Base-by-base conservation (phyloP, 116 monocot genomes). In the Iris pallida region DNA sequence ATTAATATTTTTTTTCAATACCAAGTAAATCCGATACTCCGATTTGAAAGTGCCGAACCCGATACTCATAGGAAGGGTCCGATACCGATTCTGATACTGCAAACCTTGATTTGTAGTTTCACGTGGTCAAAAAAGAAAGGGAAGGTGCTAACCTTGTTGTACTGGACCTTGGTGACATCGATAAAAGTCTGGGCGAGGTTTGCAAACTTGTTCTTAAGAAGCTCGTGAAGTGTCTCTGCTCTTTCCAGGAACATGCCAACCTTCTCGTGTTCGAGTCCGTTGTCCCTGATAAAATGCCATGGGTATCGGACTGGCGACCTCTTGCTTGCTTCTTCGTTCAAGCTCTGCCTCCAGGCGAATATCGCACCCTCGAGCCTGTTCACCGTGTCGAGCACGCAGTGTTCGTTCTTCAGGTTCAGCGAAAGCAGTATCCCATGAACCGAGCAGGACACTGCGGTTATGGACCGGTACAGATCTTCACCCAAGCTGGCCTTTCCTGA, bases 61-160 rank as follows among this genome's bases (percentile, higher is more conserved):
- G n/a, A n/a, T n/a, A n/a, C n/a, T n/a, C n/a, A n/a, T n/a, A n/a
- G n/a, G n/a, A n/a, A n/a, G n/a, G n/a, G n/a, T n/a, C n/a, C n/a
- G n/a, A n/a, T n/a, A n/a, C n/a, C n/a, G n/a, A n/a, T n/a, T n/a
- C n/a, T n/a, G n/a, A n/a, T n/a, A n/a, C n/a, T n/a, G n/a, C n/a
- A n/a, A n/a, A n/a, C n/a, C n/a, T n/a, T n/a, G n/a, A n/a, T n/a
- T n/a, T n/a, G n/a, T n/a, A n/a, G n/a, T n/a, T n/a, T n/a, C n/a
- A n/a, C n/a, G n/a, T n/a, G n/a, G n/a, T n/a, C n/a, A n/a, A n/a
- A n/a, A n/a, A n/a, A n/a, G n/a, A n/a, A n/a, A n/a, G n/a, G n/a
- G n/a, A n/a, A n/a, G n/a, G n/a, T n/a, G n/a, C n/a, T n/a, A n/a
- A 99, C 99, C 86, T 82, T 90, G 69, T 93, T 93, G 76, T 82